Base-by-base conservation (phyloP, 768 basidiomycete genomes). In the Termitomyces sp. region DNA sequence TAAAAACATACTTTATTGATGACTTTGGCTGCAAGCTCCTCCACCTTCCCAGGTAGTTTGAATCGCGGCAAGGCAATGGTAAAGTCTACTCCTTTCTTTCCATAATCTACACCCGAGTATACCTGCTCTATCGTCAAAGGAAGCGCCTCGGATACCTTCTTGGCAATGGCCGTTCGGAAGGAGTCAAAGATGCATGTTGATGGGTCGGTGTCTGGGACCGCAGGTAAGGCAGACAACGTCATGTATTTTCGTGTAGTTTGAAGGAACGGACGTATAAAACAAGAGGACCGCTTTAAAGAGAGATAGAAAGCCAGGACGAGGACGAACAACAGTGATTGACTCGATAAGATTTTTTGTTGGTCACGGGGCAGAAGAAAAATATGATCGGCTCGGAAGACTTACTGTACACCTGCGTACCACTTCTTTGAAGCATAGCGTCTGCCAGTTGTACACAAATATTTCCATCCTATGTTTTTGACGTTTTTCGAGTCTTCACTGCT, bases 81-180 rank as follows among this genome's bases (percentile, higher is more conserved):
- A 65, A 97, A 94, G 74, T 98, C 96, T 47, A 82, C 87, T n/a
- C 91, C 93, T 73, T 95, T 95, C 75, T 95, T 93, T 38, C 91
- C 93, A 63, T 88, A 91, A 70, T 95, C 89, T 0, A 97, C 88
- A 23, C 91, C 95, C 26, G 81, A 70, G 72, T 91, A 97, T 0
- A 87, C 93, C 67, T 91, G 85, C 43, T 91, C 89, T 30, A 93
- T 61, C 0, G 87, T 79, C 54, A 96, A 72, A 32, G 86, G 84
- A 7, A 93, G 73, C 0, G 84, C 81, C 53, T 88, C 85, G 8
- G 85, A 82, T 32, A 93, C 68, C 61, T 82, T 79, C 66, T 86
- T 79, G 4, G 94, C 91, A 65, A 93, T 89, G 41, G 91, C 82
- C n/a, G 81, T 86, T 56, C 90, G 80, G 78, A 93, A 95, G 4